Evolutionary conservation across 345 rosid genomes (phyloP), one percentile per base, ranked within the genome.

Genomic region (Hibiscus trionum): DNA sequence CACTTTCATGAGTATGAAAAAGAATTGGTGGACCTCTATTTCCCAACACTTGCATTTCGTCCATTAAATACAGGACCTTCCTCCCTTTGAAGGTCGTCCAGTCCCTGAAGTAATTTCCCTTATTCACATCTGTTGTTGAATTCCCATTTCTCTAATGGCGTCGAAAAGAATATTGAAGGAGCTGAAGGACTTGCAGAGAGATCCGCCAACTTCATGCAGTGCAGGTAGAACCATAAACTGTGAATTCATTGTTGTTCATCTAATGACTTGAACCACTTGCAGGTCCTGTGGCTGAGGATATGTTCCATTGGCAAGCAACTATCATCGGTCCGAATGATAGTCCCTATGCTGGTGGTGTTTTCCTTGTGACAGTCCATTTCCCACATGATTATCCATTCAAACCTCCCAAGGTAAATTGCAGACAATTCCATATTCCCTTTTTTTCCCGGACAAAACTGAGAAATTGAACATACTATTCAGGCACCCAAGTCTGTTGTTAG

Each of bases 231-330:
- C 67, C n/a, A 15, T 26, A 17, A 46, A 29, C n/a, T 42, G 29
- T 21, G 3, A 44, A 31, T 39, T 72, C 49, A 19, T 24, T 69
- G 17, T 27, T 19, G 49, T 19, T 16, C 49, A 7, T 21, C 49
- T 47, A 33, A 33, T 33, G 37, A 33, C 4, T 33, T 33, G 6
- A 33, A 33, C 37, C 37, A 33, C 37, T 4, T 33, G 37, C 52
- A 67, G 71, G 71, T 21, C 90, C 93, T 61, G 85, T 77, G 16
- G 88, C 84, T 72, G 87, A 86, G 79, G 88, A 88, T 68, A 85
- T 86, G 86, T 88, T 86, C 72, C 88, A 85, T 14, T 88, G 93
- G 93, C 90, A 88, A 82, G 93, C 93, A 37, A 88, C 89, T 1
- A 88, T 88, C 19, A 85, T 88, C 1, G 93, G 89, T 49, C 93